Percentiles rank a stretch among this genome's conserved stretches.
Evolutionary conservation across 139 green algal species (phyloP).

Genomic region (Pedinophyceae sp.): DNA sequence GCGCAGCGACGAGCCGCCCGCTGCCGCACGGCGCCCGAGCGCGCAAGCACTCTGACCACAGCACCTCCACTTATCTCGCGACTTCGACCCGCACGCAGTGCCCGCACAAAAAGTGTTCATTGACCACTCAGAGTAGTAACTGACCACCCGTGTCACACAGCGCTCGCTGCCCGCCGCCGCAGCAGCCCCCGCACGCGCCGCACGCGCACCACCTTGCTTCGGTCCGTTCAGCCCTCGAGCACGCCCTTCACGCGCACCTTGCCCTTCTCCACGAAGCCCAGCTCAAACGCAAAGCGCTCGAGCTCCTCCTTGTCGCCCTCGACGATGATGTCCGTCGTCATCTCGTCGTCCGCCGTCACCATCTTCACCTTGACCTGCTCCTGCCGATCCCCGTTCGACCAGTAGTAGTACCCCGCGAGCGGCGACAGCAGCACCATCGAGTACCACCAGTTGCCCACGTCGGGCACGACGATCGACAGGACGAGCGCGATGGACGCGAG

Average conservation of each 20-base stretch:
- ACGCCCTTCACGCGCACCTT: slow-evolving; percentile 79
- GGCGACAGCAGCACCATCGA: slow-evolving; percentile 46
- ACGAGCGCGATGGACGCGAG: slow-evolving; percentile 63
- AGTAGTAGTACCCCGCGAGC: slow-evolving; percentile 64
- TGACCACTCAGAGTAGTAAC: no score
- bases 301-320: slow-evolving; percentile 80
- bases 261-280: slow-evolving; percentile 74
- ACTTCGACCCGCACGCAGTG: no score
- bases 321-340: slow-evolving; percentile 65
- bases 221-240: slow-evolving; percentile 21
- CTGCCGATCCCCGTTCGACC: slow-evolving; percentile 34
- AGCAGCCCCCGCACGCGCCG: no score
- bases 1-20: no score
- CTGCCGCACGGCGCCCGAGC: no score
- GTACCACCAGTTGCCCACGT: slow-evolving; percentile 69
- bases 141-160: no score
- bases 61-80: no score
- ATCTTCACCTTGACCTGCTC: slow-evolving; percentile 78
- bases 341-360: slow-evolving; percentile 71
- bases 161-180: no score
- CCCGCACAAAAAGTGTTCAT: no score
- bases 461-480: slow-evolving; percentile 40
- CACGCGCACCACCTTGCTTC: no score
- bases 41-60: no score
- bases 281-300: slow-evolving; percentile 47